These are phyloP conservation scores for Guadua angustifolia DNA, from an alignment of 176 grass and related monocot species.

Conservation along the genomic window DNA sequence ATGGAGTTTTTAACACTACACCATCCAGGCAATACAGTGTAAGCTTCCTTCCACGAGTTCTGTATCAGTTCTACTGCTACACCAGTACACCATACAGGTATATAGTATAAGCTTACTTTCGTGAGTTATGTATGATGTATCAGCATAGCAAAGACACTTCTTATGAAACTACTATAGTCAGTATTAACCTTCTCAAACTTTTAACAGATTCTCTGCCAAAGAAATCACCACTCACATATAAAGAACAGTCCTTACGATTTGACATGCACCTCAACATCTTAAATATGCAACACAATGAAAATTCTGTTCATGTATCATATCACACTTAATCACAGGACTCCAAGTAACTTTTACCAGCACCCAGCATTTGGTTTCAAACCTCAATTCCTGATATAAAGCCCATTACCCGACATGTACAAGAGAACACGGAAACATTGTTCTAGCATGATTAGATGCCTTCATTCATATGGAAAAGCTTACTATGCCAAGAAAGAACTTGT, in stretches of 20 bases:
- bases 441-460: background rate
- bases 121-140: background rate
- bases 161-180: background rate
- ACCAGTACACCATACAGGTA: background rate
- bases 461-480: background rate
- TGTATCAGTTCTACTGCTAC: background rate
- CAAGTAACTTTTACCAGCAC: background rate
- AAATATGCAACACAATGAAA: background rate
- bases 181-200: conserved; percentile 2
- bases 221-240: background rate
- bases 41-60: background rate
- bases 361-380: conserved; percentile 18
- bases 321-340: background rate
- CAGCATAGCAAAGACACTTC: background rate
- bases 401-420: background rate
- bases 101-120: background rate
- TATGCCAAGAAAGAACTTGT: background rate
- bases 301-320: background rate
- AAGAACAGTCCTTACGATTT: background rate
- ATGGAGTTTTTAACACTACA: background rate
- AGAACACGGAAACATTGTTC: background rate
- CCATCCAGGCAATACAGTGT: background rate
- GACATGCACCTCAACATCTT: background rate
- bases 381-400: conserved; percentile 7
- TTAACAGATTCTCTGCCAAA: background rate